A percentile compares a stretch with the other conserved stretches of the same genome.
Conservation (phyloP, 306 rosid genomes). For the Senna tora region DNA sequence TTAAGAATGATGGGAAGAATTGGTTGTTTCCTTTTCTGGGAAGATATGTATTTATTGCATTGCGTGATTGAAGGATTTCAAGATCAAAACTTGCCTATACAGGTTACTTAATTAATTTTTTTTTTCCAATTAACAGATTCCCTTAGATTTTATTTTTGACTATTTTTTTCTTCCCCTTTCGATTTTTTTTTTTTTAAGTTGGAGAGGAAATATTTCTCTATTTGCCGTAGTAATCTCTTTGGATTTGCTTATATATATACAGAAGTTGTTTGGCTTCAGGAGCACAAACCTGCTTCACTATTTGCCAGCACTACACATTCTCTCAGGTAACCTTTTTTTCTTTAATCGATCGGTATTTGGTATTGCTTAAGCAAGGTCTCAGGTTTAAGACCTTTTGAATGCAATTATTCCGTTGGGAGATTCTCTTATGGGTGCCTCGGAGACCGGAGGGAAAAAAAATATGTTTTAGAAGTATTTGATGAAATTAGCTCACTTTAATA, state of each 20-base stretch:
- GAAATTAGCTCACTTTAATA: not conserved
- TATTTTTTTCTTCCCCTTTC: not conserved
- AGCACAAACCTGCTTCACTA: conserved; percentile 26
- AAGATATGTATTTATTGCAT: conserved; percentile 13
- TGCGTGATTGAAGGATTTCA: conserved; percentile 30
- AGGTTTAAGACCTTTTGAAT: too few relatives aligned
- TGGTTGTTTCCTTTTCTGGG: conserved; percentile 37
- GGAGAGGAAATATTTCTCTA: conserved; percentile 4
- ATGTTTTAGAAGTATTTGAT: too few relatives aligned
- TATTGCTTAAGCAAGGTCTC: not conserved
- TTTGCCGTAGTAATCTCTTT: conserved; percentile 12
- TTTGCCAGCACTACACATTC: conserved; percentile 29
- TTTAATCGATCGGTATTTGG: not conserved
- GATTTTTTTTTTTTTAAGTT: not conserved
- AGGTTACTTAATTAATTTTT: conserved; percentile 34
- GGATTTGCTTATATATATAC: conserved; percentile 23
- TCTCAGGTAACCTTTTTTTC: conserved; percentile 46
- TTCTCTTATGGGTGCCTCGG: too few relatives aligned
- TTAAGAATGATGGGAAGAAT: conserved; percentile 41
- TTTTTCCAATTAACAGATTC: conserved; percentile 21
- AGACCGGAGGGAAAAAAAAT: too few relatives aligned
- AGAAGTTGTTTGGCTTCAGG: conserved; percentile 34
- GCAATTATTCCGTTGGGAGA: too few relatives aligned
- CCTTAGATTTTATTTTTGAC: conserved; percentile 15
- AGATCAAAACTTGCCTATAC: conserved; percentile 30